Percentiles rank a stretch among this genome's conserved stretches.
Evolutionary conservation across 2,329 filamentous ascomycete species (phyloP).

Genomic region (Penicillium italicum): DNA sequence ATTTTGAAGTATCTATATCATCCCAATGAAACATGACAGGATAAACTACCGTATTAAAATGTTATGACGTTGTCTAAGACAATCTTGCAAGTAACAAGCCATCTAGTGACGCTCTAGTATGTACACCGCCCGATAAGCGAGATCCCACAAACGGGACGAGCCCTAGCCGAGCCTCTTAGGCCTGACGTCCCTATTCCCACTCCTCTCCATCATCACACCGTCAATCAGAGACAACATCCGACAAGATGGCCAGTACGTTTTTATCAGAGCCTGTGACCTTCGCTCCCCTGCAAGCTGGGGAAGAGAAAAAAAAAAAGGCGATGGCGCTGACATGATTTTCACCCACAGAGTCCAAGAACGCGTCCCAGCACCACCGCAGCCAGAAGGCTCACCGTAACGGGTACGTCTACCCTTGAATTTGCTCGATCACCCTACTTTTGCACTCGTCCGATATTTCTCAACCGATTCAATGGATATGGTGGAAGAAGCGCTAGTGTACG

Average conservation of each 20-base stretch:
- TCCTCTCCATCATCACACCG: conserved; percentile 36
- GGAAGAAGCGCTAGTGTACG: neutral
- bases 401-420: conserved; percentile 55
- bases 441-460: neutral
- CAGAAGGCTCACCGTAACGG: conserved; percentile 99
- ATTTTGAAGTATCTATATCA: neutral
- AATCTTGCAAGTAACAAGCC: neutral
- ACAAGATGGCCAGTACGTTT: conserved; percentile 48
- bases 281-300: neutral
- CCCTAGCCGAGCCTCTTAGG: conserved; percentile 36
- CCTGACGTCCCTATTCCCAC: conserved; percentile 30
- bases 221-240: conserved; percentile 42
- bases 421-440: conserved; percentile 4
- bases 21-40: neutral
- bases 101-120: conserved; percentile 10
- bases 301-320: conserved; percentile 6
- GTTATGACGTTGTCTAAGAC: neutral
- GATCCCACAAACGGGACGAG: conserved; percentile 38
- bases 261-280: conserved; percentile 5
- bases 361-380: conserved; percentile 97
- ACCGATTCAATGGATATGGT: neutral
- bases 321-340: conserved; percentile 29
- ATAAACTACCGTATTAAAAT: neutral
- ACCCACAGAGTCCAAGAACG: conserved; percentile 94
- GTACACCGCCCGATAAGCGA: conserved; percentile 38